Percentiles rank a stretch among this genome's conserved stretches.
phyloP scores from a whole-genome alignment of 345 rosid species.

The Lepidium aucheri region DNA sequence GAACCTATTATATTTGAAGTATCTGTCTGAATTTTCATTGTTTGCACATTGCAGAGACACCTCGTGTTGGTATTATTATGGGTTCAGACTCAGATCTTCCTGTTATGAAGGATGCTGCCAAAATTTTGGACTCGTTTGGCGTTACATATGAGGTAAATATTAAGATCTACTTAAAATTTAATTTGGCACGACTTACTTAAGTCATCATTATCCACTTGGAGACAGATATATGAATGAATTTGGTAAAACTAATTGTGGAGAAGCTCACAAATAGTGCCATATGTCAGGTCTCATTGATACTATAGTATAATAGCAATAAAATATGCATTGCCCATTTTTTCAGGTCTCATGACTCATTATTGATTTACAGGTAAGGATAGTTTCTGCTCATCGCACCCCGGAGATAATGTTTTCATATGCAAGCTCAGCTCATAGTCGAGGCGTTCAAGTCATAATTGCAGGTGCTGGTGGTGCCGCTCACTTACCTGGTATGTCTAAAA shows the following conservation, averaged over 20 bases:
- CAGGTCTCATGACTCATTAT: background rate
- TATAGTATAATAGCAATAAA: background rate
- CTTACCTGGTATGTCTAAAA: constrained; percentile 59
- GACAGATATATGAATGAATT: background rate
- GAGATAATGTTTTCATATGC: constrained; percentile 88
- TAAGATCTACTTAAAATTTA: background rate
- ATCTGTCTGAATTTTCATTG: background rate
- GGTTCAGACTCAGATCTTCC: constrained; percentile 98
- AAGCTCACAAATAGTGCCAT: background rate
- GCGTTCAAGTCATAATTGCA: constrained; percentile 78
- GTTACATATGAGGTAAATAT: constrained; percentile 65
- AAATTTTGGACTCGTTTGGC: constrained; percentile 50
- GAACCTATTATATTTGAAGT: background rate
- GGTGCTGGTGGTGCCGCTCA: constrained; percentile 99
- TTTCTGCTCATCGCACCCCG: constrained; percentile 92
- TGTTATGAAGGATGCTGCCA: constrained; percentile 90
- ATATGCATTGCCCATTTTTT: background rate
- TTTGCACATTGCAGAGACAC: constrained; percentile 42
- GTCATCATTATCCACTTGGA: background rate
- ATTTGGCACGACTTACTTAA: background rate
- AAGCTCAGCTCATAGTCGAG: constrained; percentile 52
- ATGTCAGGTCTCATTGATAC: background rate
- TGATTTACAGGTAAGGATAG: constrained; percentile 57
- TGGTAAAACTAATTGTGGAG: background rate
- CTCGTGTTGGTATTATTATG: constrained; percentile 85